Percentiles rank a stretch among this genome's conserved stretches.
These are phyloP conservation scores for Termitomyces sp. DNA, from an alignment of 768 basidiomycete species.

Conservation along the genomic window DNA sequence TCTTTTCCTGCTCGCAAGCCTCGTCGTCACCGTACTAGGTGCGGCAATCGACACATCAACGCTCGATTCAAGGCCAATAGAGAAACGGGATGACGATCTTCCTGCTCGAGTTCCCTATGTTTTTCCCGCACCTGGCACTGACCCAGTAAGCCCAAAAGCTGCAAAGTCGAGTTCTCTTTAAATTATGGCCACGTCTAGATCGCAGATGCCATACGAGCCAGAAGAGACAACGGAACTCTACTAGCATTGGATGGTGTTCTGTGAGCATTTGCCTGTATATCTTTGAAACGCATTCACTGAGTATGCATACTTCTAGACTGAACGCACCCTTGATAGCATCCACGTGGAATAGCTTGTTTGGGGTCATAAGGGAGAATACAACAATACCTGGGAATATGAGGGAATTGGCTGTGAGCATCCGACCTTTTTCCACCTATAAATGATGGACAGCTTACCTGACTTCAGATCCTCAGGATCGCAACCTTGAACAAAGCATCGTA, in stretches of 20 bases:
- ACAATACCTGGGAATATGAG: slow-evolving; percentile 28
- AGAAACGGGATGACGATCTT: slow-evolving; percentile 29
- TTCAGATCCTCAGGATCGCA: slow-evolving; percentile 24
- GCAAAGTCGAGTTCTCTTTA: too few species aligned
- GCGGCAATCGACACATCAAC: slow-evolving; percentile 1
- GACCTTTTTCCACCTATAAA: not conserved
- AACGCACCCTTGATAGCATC: slow-evolving; percentile 25
- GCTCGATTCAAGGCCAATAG: not conserved
- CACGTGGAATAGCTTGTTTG: slow-evolving; percentile 29
- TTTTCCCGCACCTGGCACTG: slow-evolving; percentile 31
- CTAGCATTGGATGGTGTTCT: slow-evolving; percentile 34
- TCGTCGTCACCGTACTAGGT: slow-evolving; percentile 1
- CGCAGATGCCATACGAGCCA: slow-evolving; percentile 30
- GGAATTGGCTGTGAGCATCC: slow-evolving; percentile 26
- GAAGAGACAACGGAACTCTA: slow-evolving; percentile 28
- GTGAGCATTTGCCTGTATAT: slow-evolving; percentile 16
- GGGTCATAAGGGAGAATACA: slow-evolving; percentile 24
- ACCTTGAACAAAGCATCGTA: slow-evolving; percentile 23
- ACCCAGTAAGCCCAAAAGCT: slow-evolving; percentile 16
- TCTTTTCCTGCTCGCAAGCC: slow-evolving; percentile 6
- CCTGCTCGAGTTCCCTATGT: slow-evolving; percentile 40
- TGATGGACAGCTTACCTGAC: not conserved
- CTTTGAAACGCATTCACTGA: not conserved
- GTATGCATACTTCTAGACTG: slow-evolving; percentile 15
- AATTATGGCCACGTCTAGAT: slow-evolving; percentile 23